Evolutionary conservation across 2,329 filamentous ascomycete species (phyloP).

Genomic region (Onygenales sp.): DNA sequence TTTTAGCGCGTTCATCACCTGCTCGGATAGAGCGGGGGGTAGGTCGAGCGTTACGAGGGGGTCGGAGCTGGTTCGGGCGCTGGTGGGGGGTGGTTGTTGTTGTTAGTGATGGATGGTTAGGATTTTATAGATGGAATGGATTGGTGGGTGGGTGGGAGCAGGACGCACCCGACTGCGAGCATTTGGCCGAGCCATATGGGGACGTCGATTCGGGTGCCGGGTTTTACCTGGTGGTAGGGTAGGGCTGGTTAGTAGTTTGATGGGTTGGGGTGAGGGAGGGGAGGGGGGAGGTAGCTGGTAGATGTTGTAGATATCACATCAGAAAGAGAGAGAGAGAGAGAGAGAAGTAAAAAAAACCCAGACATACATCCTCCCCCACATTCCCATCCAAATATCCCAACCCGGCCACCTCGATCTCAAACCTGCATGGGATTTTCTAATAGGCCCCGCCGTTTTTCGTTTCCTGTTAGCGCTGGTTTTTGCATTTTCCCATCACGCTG

Average conservation of each 20-base stretch:
- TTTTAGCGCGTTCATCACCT: slow-evolving; percentile 81
- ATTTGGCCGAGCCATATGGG: slow-evolving; percentile 94
- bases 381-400: slow-evolving; percentile 87
- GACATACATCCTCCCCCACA: slow-evolving; percentile 47
- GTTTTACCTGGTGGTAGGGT: slow-evolving; percentile 53
- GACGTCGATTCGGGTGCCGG: slow-evolving; percentile 69
- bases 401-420: slow-evolving; percentile 78
- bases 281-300: neutral
- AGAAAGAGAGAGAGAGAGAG: too few species aligned
- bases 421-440: slow-evolving; percentile 91
- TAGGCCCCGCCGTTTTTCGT: too few species aligned
- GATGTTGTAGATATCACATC: too few species aligned
- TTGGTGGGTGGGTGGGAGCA: neutral
- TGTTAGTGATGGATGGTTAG: slow-evolving; percentile 1
- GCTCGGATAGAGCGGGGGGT: slow-evolving; percentile 63
- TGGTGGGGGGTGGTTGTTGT: slow-evolving; percentile 7
- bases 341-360: too few species aligned
- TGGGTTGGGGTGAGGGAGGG: neutral
- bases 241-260: slow-evolving; percentile 11
- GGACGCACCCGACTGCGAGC: slow-evolving; percentile 53
- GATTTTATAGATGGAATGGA: neutral
- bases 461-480: too few species aligned
- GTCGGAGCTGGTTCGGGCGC: slow-evolving; percentile 34
- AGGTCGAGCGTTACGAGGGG: slow-evolving; percentile 73
- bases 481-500: too few species aligned